Evolutionary conservation across 1,139 yeast species (phyloP).

Genomic region (Geotrichum fermentans): DNA sequence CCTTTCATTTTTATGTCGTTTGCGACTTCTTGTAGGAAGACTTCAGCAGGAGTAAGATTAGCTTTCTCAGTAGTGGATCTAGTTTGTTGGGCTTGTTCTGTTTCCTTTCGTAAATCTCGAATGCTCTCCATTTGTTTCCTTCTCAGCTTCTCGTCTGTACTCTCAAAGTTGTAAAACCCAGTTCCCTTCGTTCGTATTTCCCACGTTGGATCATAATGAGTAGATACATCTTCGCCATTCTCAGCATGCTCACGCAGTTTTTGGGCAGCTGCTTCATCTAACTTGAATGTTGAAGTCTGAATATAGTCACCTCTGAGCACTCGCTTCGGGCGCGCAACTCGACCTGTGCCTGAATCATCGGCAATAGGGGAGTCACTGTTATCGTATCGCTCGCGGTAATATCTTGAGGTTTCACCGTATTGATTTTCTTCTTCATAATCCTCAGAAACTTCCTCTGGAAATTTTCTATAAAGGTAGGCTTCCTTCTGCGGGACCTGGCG

Average conservation of each 20-base stretch:
- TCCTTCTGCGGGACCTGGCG: conserved; percentile 27
- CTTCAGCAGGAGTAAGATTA: background rate
- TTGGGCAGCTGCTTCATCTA: conserved; percentile 14
- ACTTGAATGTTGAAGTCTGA: conserved; percentile 12
- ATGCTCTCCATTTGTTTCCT: conserved; percentile 14
- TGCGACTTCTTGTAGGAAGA: background rate
- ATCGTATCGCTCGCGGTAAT: background rate
- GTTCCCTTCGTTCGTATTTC: conserved; percentile 19
- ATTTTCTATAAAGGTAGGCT: conserved; percentile 17
- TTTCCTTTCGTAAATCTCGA: conserved; percentile 7
- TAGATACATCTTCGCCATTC: conserved; percentile 1
- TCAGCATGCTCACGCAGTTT: conserved; percentile 6
- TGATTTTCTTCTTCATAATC: background rate
- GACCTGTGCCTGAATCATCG: no score
- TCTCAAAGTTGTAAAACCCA: conserved; percentile 18
- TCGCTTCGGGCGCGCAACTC: conserved; percentile 7
- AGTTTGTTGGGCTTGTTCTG: background rate
- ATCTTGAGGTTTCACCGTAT: background rate
- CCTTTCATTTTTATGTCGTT: background rate
- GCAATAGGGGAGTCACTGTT: background rate
- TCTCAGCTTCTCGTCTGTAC: conserved; percentile 7
- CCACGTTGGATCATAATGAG: conserved; percentile 20
- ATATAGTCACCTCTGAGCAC: conserved; percentile 15
- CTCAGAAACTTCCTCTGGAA: background rate
- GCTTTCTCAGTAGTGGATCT: background rate